A percentile compares a stretch with the other conserved stretches of the same genome.
Conservation (phyloP, 306 rosid genomes). For the Oemleria cerasiformis region DNA sequence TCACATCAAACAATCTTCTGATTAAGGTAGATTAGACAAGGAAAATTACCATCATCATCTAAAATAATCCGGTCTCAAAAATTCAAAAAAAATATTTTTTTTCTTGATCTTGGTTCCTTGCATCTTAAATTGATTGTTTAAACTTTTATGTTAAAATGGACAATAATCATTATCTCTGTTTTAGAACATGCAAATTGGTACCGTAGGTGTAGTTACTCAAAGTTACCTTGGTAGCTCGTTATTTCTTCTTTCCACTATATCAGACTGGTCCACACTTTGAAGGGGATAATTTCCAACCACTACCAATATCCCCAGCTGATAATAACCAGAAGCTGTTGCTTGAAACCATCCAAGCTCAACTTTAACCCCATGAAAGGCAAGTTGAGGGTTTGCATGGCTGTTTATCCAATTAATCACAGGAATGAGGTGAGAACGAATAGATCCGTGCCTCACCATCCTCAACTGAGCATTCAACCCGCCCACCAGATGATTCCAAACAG, state of each 20-base stretch:
- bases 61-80: neutral
- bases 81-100: neutral
- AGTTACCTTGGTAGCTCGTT: conserved; percentile 58
- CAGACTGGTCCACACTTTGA: conserved; percentile 52
- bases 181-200: conserved; percentile 2
- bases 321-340: conserved; percentile 98
- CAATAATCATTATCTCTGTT: conserved; percentile 14
- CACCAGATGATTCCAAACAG: conserved; percentile 95
- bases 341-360: conserved; percentile 98
- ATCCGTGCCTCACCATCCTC: conserved; percentile 83
- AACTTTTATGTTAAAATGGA: neutral
- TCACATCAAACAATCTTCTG: neutral
- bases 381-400: conserved; percentile 95
- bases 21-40: neutral
- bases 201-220: neutral
- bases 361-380: conserved; percentile 90
- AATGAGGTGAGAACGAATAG: conserved; percentile 70
- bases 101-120: conserved; percentile 1
- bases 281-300: conserved; percentile 71
- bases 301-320: conserved; percentile 94
- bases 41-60: neutral
- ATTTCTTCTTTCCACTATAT: conserved; percentile 40
- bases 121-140: neutral
- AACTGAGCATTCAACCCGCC: conserved; percentile 95
- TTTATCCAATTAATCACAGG: conserved; percentile 82